A percentile compares a stretch with the other conserved stretches of the same genome.
phyloP scores from a whole-genome alignment of 192 early-diverging fungal genomes.

The Dissophora ornata region DNA sequence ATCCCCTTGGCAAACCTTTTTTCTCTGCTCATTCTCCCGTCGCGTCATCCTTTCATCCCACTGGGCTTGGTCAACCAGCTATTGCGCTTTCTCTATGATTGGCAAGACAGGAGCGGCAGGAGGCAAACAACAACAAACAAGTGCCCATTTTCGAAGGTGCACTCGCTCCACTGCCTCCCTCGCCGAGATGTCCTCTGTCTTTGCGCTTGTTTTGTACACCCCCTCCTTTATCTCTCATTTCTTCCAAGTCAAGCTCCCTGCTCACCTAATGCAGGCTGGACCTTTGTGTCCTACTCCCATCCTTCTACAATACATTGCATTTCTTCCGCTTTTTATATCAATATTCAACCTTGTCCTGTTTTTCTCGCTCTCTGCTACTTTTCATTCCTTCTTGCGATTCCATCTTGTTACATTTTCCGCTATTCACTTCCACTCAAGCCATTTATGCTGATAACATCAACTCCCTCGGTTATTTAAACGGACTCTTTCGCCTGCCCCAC shows the following conservation, averaged over 20 bases:
- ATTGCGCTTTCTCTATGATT: no score
- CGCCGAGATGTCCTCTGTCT: neutral
- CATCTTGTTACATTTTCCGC: neutral
- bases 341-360: no score
- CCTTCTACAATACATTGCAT: no score
- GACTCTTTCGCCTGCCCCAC: no score
- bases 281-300: neutral
- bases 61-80: no score
- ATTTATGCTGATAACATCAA: no score
- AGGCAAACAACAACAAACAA: neutral
- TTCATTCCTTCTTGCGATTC: neutral
- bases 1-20: no score
- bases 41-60: no score
- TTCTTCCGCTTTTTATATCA: no score
- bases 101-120: neutral
- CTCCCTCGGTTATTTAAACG: no score
- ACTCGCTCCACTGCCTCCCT: neutral
- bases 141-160: no score
- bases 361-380: neutral
- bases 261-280: conserved; percentile 16
- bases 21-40: neutral
- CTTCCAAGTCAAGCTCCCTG: conserved; percentile 1
- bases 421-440: no score
- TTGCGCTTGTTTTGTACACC: neutral
- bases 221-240: neutral